phyloP scores from a whole-genome alignment of 257 asterid species.

The Catharanthus roseus region DNA sequence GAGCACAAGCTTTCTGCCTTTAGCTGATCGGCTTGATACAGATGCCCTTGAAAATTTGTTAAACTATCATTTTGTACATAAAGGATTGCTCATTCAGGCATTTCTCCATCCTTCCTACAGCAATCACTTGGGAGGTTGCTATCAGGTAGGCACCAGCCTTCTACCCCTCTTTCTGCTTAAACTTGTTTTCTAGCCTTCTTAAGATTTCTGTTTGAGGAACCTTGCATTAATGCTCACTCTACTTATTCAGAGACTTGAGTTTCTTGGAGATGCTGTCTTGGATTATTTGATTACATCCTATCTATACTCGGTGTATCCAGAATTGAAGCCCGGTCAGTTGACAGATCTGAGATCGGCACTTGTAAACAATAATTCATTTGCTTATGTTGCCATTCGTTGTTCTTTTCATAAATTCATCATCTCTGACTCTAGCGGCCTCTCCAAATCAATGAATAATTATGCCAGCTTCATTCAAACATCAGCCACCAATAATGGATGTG shows the following conservation, averaged over 20 bases:
- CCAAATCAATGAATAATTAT: slow-evolving; percentile 56
- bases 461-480: slow-evolving; percentile 38
- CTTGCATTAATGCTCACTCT: slow-evolving; percentile 16
- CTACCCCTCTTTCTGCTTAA: not conserved
- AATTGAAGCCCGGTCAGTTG: slow-evolving; percentile 86
- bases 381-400: slow-evolving; percentile 62
- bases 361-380: slow-evolving; percentile 75
- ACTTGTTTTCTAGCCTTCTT: slow-evolving; percentile 8
- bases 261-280: slow-evolving; percentile 96
- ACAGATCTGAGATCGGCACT: slow-evolving; percentile 83
- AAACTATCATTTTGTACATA: slow-evolving; percentile 53
- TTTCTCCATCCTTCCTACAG: slow-evolving; percentile 88
- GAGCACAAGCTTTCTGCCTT: slow-evolving; percentile 56
- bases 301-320: slow-evolving; percentile 77
- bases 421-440: slow-evolving; percentile 57
- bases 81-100: slow-evolving; percentile 93
- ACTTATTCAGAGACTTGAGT: slow-evolving; percentile 79
- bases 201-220: not conserved
- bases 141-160: slow-evolving; percentile 54
- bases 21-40: slow-evolving; percentile 49
- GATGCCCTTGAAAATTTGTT: slow-evolving; percentile 49
- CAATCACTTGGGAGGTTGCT: slow-evolving; percentile 79
- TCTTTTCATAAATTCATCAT: slow-evolving; percentile 63
- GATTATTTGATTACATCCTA: slow-evolving; percentile 95
- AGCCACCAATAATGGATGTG: slow-evolving; percentile 25